phyloP scores from a whole-genome alignment of 192 early-diverging fungal genomes.

The Lunasporangiospora selenospora region DNA sequence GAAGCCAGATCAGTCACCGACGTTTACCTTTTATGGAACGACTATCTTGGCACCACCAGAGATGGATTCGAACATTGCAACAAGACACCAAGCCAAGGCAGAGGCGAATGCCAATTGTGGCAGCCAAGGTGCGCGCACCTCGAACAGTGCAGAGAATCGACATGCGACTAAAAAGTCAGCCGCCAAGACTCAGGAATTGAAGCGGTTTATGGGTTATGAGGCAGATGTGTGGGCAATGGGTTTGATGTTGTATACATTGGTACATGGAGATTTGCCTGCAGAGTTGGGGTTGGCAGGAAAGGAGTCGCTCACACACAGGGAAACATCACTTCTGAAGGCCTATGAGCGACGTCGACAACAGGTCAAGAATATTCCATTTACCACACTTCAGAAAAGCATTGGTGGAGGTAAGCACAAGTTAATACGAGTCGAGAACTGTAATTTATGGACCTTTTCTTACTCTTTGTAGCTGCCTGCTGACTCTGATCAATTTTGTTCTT shows the following conservation, averaged over 20 bases:
- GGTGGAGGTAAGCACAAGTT: constrained; percentile 3
- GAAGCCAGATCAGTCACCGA: constrained; percentile 4
- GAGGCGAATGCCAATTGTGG: no score
- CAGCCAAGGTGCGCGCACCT: no score
- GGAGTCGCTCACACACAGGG: no score
- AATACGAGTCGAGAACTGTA: no score
- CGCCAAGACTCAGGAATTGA: constrained; percentile 8
- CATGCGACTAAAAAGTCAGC: no score
- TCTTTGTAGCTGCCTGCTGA: no score
- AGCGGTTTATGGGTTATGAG: constrained; percentile 14
- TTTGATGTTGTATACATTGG: constrained; percentile 83
- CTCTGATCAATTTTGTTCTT: no score
- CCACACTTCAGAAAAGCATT: not conserved
- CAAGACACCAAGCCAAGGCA: not conserved
- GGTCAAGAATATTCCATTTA: constrained; percentile 5
- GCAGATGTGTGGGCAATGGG: constrained; percentile 95
- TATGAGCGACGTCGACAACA: constrained; percentile 11
- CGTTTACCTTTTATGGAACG: constrained; percentile 14
- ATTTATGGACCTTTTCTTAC: no score
- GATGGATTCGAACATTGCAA: constrained; percentile 13
- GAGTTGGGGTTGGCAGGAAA: no score
- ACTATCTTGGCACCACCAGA: constrained; percentile 22
- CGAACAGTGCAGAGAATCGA: no score
- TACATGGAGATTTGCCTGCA: constrained; percentile 70
- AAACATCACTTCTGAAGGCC: not conserved